Evolutionary conservation across 441 rosid genomes (phyloP), one percentile per base, ranked within the genome.

Genomic region (Croton laevigatus): DNA sequence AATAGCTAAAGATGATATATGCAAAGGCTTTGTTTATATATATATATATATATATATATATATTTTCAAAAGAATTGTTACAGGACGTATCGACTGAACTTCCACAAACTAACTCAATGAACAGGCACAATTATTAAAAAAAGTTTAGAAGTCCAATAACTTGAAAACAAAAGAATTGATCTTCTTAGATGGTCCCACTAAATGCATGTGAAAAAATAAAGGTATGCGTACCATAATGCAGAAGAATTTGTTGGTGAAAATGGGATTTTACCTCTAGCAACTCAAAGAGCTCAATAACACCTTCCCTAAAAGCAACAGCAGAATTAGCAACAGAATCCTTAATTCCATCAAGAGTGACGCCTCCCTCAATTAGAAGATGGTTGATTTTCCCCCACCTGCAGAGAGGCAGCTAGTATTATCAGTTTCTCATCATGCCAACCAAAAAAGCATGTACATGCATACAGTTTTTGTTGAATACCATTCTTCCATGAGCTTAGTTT

Each of bases 401-500:
- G 48, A 16, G 20, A 3, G 38, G 58, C 54, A n/a, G n/a, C n/a
- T 46, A 62, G 52, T 14, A 51, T 45, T 38, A 67, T 68, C 14
- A 75, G 17, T 59, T 40, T 8, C 9, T 13, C 6, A 62, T n/a
- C n/a, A n/a, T n/a, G 60, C 44, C 62, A 74, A 20, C 13, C 44
- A 48, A 0, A 32, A 8, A 5, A 38, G 6, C 42, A 38, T 38
- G 42, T 38, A 6, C 42, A 3, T 38, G 5, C 42, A 38, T 38
- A 38, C 5, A 38, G 5, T 38, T 38, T 5, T 8, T 0, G 6
- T 37, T 38, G 42, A 6, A 32, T 73, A 90, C 95, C 98, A 93
- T 78, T 93, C 97, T 83, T 93, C 91, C 98, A 93, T 93, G 74
- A 93, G 95, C 83, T 83, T 88, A 42, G 92, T 87, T 81, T 93